Evolutionary conservation across 2,329 filamentous ascomycete species (phyloP), one percentile per base, ranked within the genome.

Genomic region (Fusarium sp.): DNA sequence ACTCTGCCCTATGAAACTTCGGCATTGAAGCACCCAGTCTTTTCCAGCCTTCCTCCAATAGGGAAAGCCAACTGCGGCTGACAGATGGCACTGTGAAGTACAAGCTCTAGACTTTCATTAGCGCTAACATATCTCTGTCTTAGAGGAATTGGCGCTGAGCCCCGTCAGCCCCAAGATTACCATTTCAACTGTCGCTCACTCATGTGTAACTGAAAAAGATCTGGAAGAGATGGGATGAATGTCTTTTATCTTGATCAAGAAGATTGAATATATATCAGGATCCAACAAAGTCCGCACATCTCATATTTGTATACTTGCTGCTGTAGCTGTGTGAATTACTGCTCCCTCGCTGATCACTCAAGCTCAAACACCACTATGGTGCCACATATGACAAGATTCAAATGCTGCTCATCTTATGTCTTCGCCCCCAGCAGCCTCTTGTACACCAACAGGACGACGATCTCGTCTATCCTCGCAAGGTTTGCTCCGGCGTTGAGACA

Each of bases 1-100:
- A 54, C 22, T 64, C 68, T 71, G 69, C 69, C 69, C 69, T 72
- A 72, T 70, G 62, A 70, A 72, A 67, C 61, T 54, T 42, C 66
- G 54, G 29, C 38, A 61, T 49, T 40, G 11, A 27, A 59, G 42
- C 40, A 66, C 25, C 69, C 55, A 63, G 45, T 25, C 10, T 38
- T 50, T 62, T 15, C 9, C 22, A 10, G 16, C 46, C 27, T 25
- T 38, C 43, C 45, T 57, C 56, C 52, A 70, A 71, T 65, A 40
- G 57, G 65, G 59, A 40, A 62, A 30, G 49, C 45, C 51, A 12
- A 32, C 57, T 72, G 66, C 69, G 69, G 69, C 69, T 72, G 69
- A 70, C 57, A 72, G 43, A 64, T 64, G 50, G 42, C 59, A 61
- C 66, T 55, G 45, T 50, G 65, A 44, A 27, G 42, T 69, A 69